phyloP scores from a whole-genome alignment of 2,329 filamentous ascomycete species.

The Fusarium chaquense region DNA sequence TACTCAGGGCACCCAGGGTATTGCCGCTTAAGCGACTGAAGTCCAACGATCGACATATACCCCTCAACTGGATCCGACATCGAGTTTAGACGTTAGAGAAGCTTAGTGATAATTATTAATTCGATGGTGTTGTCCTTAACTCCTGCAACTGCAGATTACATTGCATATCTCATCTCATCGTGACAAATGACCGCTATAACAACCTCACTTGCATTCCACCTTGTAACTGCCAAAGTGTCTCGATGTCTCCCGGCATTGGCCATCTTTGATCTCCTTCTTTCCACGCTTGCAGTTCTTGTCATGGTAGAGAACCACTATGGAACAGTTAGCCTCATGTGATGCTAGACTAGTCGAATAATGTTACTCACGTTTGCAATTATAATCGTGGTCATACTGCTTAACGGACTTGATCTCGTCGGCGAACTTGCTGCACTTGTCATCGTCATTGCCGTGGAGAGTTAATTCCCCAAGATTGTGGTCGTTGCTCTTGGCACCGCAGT shows the following conservation, averaged over 20 bases:
- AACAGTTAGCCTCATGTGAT: background rate
- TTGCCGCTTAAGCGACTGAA: background rate
- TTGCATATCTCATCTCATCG: background rate
- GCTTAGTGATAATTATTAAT: constrained; percentile 17
- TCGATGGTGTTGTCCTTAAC: constrained; percentile 10
- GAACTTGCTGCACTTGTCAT: constrained; percentile 19
- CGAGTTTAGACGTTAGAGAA: constrained; percentile 21
- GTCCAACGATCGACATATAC: background rate
- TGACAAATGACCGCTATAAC: background rate
- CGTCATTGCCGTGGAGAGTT: constrained; percentile 8
- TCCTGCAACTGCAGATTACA: background rate
- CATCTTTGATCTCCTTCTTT: constrained; percentile 24
- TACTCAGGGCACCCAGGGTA: constrained; percentile 1
- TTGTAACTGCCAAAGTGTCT: constrained; percentile 21
- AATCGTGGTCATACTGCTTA: constrained; percentile 11
- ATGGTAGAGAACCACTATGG: constrained; percentile 3
- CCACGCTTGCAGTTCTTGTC: constrained; percentile 20
- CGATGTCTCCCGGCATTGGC: constrained; percentile 5
- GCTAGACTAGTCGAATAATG: accelerated
- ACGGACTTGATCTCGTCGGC: constrained; percentile 10
- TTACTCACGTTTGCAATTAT: constrained; percentile 15
- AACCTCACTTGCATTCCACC: constrained; percentile 7
- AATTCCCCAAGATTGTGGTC: constrained; percentile 17
- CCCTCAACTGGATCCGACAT: constrained; percentile 3
- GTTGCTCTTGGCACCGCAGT: constrained; percentile 20